A percentile compares a stretch with the other conserved stretches of the same genome.
phyloP scores from a whole-genome alignment of 2,329 filamentous ascomycete genomes.

The Aspergillus persii region DNA sequence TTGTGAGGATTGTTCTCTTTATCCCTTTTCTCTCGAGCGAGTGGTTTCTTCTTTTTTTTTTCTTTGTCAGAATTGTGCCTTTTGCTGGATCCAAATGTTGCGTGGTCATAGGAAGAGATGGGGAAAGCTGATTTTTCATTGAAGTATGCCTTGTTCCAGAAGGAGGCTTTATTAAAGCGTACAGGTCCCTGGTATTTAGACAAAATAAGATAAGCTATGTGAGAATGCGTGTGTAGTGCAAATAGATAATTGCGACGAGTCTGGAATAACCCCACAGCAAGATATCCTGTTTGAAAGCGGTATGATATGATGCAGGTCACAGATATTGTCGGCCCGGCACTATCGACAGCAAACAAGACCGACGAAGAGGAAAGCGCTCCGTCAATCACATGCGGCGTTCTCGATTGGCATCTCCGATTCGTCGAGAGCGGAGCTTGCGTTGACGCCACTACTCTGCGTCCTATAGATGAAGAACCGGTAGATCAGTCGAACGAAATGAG shows the following conservation, averaged over 20 bases:
- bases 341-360: not conserved
- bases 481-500: not conserved
- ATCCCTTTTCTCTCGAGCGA: not conserved
- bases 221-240: too few species aligned
- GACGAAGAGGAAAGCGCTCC: not conserved
- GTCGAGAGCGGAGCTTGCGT: not conserved
- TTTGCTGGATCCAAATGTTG: not conserved
- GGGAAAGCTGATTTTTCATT: conserved; percentile 3
- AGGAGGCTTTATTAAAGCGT: too few species aligned
- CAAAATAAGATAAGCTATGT: too few species aligned
- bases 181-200: too few species aligned
- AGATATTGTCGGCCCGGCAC: not conserved
- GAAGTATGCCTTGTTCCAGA: not conserved
- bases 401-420: not conserved
- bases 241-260: too few species aligned
- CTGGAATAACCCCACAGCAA: too few species aligned
- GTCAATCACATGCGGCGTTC: conserved; percentile 1
- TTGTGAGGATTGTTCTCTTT: not conserved
- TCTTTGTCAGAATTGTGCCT: not conserved
- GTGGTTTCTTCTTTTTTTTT: not conserved
- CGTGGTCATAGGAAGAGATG: not conserved
- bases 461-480: not conserved
- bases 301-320: too few species aligned
- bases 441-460: not conserved
- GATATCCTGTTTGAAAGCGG: too few species aligned